Percentiles rank a stretch among this genome's conserved stretches.
phyloP scores from a whole-genome alignment of 108 stramenopile species.

The Stephanodiscus triporus region DNA sequence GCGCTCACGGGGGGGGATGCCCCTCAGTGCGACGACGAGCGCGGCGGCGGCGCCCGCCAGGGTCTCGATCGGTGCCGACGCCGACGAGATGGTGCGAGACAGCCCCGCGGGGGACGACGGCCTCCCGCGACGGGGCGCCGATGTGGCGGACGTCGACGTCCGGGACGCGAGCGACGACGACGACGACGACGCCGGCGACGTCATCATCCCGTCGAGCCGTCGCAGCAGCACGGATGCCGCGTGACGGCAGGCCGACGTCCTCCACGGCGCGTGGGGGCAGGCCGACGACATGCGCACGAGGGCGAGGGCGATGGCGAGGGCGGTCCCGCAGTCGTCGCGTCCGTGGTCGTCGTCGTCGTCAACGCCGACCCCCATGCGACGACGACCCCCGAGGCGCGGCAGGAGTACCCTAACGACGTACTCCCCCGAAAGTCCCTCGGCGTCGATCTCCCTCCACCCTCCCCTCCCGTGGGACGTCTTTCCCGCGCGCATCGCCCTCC shows the following conservation, averaged over 20 bases:
- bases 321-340: conserved; percentile 5
- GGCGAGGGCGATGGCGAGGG: conserved; percentile 45
- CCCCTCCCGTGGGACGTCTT: conserved; percentile 41
- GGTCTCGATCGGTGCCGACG: conserved; percentile 33
- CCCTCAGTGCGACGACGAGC: conserved; percentile 60
- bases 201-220: conserved; percentile 35
- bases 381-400: conserved; percentile 37
- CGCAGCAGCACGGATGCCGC: conserved; percentile 51
- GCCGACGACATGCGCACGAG: conserved; percentile 66
- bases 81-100: conserved; percentile 14
- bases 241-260: conserved; percentile 45
- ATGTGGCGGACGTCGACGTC: neutral
- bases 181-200: neutral
- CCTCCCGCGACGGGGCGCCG: no score
- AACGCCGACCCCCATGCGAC: no score
- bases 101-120: neutral
- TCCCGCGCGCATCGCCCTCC: conserved; percentile 25
- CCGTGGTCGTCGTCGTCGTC: conserved; percentile 36
- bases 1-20: conserved; percentile 64
- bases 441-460: conserved; percentile 53
- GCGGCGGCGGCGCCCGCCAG: conserved; percentile 53
- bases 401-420: conserved; percentile 57
- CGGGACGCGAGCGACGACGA: conserved; percentile 4
- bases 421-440: conserved; percentile 27
- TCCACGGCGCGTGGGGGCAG: conserved; percentile 66